These are phyloP conservation scores for Ganoderma multipileum DNA, from an alignment of 1,284 basidiomycete genomes.

Conservation along the genomic window DNA sequence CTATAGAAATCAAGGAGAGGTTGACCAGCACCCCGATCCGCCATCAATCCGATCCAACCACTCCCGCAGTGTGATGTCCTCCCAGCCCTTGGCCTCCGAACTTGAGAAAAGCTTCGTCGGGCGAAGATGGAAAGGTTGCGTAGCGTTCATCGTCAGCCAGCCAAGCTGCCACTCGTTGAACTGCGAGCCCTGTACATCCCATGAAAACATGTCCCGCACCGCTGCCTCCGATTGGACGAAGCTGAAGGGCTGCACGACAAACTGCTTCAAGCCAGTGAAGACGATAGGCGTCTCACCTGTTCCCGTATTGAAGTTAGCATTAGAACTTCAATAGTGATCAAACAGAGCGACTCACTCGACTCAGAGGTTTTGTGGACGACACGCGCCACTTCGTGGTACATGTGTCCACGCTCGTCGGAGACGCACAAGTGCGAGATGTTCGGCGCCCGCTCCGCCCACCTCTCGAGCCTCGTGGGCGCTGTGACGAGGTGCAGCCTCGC, in stretches of 20 bases:
- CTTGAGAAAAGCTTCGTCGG: neutral
- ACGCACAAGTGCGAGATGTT: slow-evolving; percentile 5
- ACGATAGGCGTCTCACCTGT: slow-evolving; percentile 1
- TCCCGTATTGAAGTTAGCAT: too few relatives aligned
- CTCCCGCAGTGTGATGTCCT: neutral
- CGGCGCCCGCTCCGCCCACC: slow-evolving; percentile 9
- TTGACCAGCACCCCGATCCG: slow-evolving; percentile 2
- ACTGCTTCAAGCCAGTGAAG: slow-evolving; percentile 5
- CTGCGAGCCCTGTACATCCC: neutral
- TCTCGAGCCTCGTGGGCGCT: neutral
- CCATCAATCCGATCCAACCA: slow-evolving; percentile 7
- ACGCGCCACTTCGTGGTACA: neutral
- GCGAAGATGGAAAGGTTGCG: slow-evolving; percentile 6
- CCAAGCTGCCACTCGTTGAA: slow-evolving; percentile 6
- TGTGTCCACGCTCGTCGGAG: slow-evolving; percentile 8
- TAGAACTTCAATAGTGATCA: neutral
- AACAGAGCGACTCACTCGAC: neutral
- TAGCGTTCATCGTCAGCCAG: neutral
- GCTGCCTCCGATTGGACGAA: neutral
- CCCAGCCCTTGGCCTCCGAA: neutral
- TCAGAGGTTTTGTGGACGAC: neutral
- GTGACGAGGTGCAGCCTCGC: slow-evolving; percentile 2
- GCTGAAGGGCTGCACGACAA: slow-evolving; percentile 10
- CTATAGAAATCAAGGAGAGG: neutral
- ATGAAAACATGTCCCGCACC: neutral